Base-by-base conservation (phyloP, 176 grass and related monocot genomes). In the Eremochloa ophiuroides region DNA sequence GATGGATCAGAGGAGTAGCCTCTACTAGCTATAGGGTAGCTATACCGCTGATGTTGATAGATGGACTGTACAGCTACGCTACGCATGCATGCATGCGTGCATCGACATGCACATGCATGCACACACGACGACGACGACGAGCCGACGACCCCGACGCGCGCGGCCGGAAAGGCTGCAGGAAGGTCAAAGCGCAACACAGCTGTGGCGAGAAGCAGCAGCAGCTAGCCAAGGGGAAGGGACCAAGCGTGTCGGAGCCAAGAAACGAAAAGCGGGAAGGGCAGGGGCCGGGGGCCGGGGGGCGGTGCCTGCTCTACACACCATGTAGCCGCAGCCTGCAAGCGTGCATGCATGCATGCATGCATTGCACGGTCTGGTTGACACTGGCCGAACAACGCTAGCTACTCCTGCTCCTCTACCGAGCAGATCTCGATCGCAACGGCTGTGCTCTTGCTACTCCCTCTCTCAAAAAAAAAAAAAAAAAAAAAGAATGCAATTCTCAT, bases 221-320 rank as follows among this genome's bases (percentile, higher is more conserved):
- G n/a, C 1, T 8, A 56, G 53, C 53, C 53, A 58, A 58, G 53
- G 53, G 53, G 82, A 84, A 77, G 30, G 35, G 39, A 69, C 82
- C 73, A 85, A 85, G 55, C 75, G 47, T 27, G 53, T 15, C 27
- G 30, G 65, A 63, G 56, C 56, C 39, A 80, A 79, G 62, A n/a
- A 9, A 7, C 23, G 6, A 6, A 55, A n/a, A n/a, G 20, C 20
- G n/a, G n/a, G n/a, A n/a, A n/a, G n/a, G n/a, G 51, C 51, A 28
- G 23, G 39, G 48, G 37, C 63, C 62, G 2, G 31, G n/a, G n/a
- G n/a, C n/a, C n/a, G n/a, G n/a, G n/a, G n/a, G n/a, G n/a, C n/a
- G n/a, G n/a, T n/a, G n/a, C n/a, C n/a, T n/a, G n/a, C n/a, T n/a
- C n/a, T n/a, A n/a, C n/a, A n/a, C n/a, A n/a, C n/a, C n/a, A n/a